phyloP scores from a whole-genome alignment of 306 rosid species.

The Prunus dulcis region DNA sequence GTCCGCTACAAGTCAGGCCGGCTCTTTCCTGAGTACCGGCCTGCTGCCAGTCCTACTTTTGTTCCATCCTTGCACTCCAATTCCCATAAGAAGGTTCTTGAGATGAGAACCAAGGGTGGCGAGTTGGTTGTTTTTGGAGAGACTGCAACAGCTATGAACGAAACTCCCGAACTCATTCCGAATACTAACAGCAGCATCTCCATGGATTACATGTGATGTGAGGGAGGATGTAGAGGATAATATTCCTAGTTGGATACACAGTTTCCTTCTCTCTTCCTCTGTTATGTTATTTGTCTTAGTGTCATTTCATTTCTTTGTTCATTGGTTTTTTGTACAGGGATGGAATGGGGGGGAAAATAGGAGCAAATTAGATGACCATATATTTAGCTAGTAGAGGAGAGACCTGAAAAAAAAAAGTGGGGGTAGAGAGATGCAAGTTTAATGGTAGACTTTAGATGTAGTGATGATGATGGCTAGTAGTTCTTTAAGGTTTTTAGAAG shows the following conservation, averaged over 20 bases:
- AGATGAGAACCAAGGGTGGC: constrained; percentile 64
- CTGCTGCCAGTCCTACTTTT: constrained; percentile 95
- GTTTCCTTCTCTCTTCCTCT: constrained; percentile 31
- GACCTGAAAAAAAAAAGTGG: constrained; percentile 24
- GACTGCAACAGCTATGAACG: constrained; percentile 14
- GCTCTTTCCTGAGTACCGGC: constrained; percentile 93
- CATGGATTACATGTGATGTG: constrained; percentile 71
- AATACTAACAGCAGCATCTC: constrained; percentile 62
- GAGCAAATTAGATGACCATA: constrained; percentile 53
- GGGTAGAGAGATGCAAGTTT: constrained; percentile 49
- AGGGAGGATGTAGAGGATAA: constrained; percentile 28
- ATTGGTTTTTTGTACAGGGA: constrained; percentile 89
- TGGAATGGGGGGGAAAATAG: constrained; percentile 57
- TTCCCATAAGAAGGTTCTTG: constrained; percentile 91
- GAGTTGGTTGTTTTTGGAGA: constrained; percentile 19
- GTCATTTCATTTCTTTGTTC: constrained; percentile 58
- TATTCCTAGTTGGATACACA: constrained; percentile 22
- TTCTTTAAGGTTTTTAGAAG: constrained; percentile 45
- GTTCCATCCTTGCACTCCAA: constrained; percentile 82
- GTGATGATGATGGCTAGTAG: constrained; percentile 40
- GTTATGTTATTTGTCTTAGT: constrained; percentile 45
- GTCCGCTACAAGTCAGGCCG: constrained; percentile 91
- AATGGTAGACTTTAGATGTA: constrained; percentile 69
- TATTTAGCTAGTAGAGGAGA: constrained; percentile 60
- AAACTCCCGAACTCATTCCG: constrained; percentile 79